A percentile compares a stretch with the other conserved stretches of the same genome.
Conservation (phyloP, 1,284 basidiomycete species). For the Schizophyllum commune region DNA sequence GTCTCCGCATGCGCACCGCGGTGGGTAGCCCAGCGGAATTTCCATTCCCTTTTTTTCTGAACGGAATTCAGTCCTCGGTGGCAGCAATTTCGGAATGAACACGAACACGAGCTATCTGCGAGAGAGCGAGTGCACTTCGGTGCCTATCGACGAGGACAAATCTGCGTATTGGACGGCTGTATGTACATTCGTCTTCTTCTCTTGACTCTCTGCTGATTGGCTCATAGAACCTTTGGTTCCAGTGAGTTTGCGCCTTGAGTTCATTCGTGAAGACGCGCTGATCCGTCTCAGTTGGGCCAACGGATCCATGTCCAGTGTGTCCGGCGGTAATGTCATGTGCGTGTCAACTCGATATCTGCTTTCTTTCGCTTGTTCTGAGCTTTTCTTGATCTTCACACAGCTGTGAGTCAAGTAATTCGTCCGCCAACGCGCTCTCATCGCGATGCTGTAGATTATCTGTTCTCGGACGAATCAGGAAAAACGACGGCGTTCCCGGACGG, state of each 20-base stretch:
- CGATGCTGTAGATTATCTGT: constrained; percentile 32
- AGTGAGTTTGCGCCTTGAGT: constrained; percentile 14
- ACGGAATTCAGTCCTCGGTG: constrained; percentile 33
- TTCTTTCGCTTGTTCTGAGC: neutral
- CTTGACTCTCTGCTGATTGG: neutral
- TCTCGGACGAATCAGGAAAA: constrained; percentile 30
- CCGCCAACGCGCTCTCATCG: constrained; percentile 7
- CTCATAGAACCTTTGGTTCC: constrained; percentile 31
- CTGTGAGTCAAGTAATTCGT: constrained; percentile 2
- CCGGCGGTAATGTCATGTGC: constrained; percentile 33
- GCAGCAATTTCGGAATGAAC: constrained; percentile 31
- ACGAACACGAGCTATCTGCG: constrained; percentile 26
- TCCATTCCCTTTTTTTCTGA: neutral
- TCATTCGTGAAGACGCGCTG: neutral
- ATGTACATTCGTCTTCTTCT: constrained; percentile 8
- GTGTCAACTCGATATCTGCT: constrained; percentile 15
- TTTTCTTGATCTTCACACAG: no score
- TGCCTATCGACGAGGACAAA: constrained; percentile 35
- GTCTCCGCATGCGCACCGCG: neutral
- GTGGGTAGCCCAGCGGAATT: no score
- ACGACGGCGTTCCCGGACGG: constrained; percentile 41
- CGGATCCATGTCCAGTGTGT: constrained; percentile 30
- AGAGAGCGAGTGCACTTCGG: constrained; percentile 32
- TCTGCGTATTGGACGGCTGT: constrained; percentile 37
- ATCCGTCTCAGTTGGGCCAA: constrained; percentile 26